Conservation (phyloP, 2,329 filamentous ascomycete species). For the Fusarium austroafricanum region DNA sequence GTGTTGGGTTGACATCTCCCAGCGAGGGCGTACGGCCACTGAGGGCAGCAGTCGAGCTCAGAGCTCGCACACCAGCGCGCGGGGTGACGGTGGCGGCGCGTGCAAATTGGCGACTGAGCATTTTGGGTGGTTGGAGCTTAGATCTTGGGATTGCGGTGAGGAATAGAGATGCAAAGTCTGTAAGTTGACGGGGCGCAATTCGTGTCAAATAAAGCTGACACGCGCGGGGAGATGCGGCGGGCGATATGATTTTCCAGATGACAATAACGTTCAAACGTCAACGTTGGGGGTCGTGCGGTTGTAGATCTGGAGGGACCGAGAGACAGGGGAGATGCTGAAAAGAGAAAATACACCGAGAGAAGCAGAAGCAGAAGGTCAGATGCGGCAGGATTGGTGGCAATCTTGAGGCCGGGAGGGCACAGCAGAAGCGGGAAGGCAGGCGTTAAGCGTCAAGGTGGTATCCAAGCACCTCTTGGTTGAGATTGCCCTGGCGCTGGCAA, state of each 20-base stretch:
- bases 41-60: constrained; percentile 65
- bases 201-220: constrained; percentile 35
- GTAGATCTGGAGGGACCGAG: constrained; percentile 29
- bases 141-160: constrained; percentile 14
- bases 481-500: constrained; percentile 38
- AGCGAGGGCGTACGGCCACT: constrained; percentile 75
- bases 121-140: constrained; percentile 47
- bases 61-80: constrained; percentile 64
- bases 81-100: constrained; percentile 57
- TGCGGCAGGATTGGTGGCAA: constrained; percentile 43
- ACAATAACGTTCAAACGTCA: constrained; percentile 34
- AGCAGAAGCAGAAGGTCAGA: constrained; percentile 43
- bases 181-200: constrained; percentile 19
- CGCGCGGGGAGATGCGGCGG: constrained; percentile 26
- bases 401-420: constrained; percentile 38
- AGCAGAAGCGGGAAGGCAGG: constrained; percentile 42
- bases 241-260: constrained; percentile 30
- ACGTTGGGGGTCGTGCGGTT: constrained; percentile 26
- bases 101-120: constrained; percentile 64
- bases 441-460: constrained; percentile 33
- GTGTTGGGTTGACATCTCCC: constrained; percentile 78
- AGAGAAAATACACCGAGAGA: constrained; percentile 33
- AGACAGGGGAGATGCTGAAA: constrained; percentile 36
- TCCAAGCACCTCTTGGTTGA: constrained; percentile 34
- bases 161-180: constrained; percentile 27